phyloP scores from a whole-genome alignment of 2,329 filamentous ascomycete species.

The Ceratocystis cacaofunesta region DNA sequence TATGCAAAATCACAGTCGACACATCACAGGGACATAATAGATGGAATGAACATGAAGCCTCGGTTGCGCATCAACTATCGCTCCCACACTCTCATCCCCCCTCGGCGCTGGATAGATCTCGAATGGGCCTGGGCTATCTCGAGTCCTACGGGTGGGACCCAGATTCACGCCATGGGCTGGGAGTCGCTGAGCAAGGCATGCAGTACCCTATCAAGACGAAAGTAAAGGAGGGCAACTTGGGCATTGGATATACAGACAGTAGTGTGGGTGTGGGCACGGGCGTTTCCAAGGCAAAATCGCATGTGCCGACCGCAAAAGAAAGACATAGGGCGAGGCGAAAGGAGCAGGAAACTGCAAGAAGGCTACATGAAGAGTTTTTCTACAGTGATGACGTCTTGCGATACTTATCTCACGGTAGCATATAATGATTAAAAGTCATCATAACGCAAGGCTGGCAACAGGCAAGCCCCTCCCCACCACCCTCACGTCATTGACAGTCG shows the following conservation, averaged over 20 bases:
- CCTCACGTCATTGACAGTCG: not conserved
- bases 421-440: not conserved
- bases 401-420: slow-evolving; percentile 37
- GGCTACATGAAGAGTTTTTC: slow-evolving; percentile 57
- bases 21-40: slow-evolving; percentile 18
- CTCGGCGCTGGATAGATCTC: slow-evolving; percentile 52
- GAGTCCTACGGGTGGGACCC: slow-evolving; percentile 59
- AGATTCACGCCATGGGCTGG: slow-evolving; percentile 56
- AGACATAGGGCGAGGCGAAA: slow-evolving; percentile 45
- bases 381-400: slow-evolving; percentile 58
- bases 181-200: slow-evolving; percentile 55
- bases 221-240: slow-evolving; percentile 59
- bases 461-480: no score
- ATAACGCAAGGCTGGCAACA: not conserved
- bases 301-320: slow-evolving; percentile 54
- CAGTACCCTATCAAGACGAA: slow-evolving; percentile 58
- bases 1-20: slow-evolving; percentile 27
- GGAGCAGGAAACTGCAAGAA: slow-evolving; percentile 47
- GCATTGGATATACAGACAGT: slow-evolving; percentile 45
- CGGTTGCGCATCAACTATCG: slow-evolving; percentile 56
- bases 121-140: slow-evolving; percentile 55
- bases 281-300: slow-evolving; percentile 28
- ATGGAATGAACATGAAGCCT: slow-evolving; percentile 37
- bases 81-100: slow-evolving; percentile 56
- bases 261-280: slow-evolving; percentile 24